These are phyloP conservation scores for Litchi chinensis DNA, from an alignment of 345 rosid species.

Conservation along the genomic window DNA sequence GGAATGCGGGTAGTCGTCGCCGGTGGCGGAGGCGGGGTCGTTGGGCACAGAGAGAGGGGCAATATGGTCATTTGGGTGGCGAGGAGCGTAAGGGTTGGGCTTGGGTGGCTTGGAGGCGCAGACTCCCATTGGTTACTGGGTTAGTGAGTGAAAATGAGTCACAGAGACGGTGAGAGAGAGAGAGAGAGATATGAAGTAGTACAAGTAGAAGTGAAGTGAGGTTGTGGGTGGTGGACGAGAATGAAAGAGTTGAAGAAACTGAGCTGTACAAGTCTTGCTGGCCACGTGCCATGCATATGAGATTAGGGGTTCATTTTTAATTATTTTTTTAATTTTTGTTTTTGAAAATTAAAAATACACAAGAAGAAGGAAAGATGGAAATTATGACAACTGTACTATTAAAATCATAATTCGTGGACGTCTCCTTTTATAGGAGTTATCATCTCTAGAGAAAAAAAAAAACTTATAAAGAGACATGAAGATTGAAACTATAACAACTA, in stretches of 20 bases:
- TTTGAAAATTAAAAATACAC: neutral
- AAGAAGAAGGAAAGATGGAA: no score
- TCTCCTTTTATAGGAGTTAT: no score
- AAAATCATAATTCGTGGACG: no score
- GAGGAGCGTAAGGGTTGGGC: constrained; percentile 69
- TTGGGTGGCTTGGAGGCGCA: constrained; percentile 73
- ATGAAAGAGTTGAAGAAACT: neutral
- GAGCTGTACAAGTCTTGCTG: neutral
- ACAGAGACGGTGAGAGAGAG: neutral
- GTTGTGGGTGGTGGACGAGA: neutral
- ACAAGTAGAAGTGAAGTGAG: no score
- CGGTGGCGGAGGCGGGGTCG: constrained; percentile 28
- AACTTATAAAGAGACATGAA: no score
- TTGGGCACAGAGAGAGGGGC: constrained; percentile 32
- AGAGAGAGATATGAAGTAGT: no score
- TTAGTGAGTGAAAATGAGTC: neutral
- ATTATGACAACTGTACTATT: no score
- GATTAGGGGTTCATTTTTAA: neutral
- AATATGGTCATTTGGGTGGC: constrained; percentile 37
- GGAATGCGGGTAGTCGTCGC: constrained; percentile 22
- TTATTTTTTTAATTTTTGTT: neutral
- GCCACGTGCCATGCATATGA: constrained; percentile 23
- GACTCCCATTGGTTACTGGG: constrained; percentile 50
- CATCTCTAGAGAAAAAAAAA: no score
- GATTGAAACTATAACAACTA: no score